Conservation (phyloP, 1,284 basidiomycete species). For the Sphaerobolus stellatus region DNA sequence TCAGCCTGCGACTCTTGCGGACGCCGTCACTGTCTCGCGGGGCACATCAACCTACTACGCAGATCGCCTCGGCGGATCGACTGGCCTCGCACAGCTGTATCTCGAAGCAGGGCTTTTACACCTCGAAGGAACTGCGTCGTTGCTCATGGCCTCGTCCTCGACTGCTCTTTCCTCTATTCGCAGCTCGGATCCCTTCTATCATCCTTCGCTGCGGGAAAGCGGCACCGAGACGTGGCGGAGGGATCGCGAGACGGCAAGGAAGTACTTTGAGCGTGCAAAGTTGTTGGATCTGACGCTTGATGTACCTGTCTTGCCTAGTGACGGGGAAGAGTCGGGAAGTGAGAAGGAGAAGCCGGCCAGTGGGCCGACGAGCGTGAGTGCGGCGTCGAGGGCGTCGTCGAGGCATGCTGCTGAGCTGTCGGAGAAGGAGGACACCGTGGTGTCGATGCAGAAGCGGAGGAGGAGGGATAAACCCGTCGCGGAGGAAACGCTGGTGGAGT, state of each 20-base stretch:
- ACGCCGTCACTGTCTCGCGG: slow-evolving; percentile 22
- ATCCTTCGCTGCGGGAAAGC: slow-evolving; percentile 34
- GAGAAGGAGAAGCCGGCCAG: slow-evolving; percentile 1
- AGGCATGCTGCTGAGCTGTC: neutral
- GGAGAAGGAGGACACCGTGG: slow-evolving; percentile 48
- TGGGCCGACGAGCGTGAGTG: slow-evolving; percentile 13
- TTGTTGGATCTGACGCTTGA: slow-evolving; percentile 59
- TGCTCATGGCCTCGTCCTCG: slow-evolving; percentile 59
- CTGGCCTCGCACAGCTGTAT: slow-evolving; percentile 68
- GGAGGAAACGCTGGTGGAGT: slow-evolving; percentile 14
- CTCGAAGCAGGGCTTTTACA: slow-evolving; percentile 72
- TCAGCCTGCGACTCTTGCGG: slow-evolving; percentile 24
- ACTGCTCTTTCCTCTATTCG: slow-evolving; percentile 73
- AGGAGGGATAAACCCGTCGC: slow-evolving; percentile 28
- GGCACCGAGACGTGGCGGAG: slow-evolving; percentile 66
- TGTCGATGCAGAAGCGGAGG: slow-evolving; percentile 44
- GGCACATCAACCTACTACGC: slow-evolving; percentile 61
- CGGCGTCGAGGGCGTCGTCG: slow-evolving; percentile 14
- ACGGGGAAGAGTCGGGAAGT: slow-evolving; percentile 36
- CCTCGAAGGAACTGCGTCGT: slow-evolving; percentile 69
- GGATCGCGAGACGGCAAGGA: slow-evolving; percentile 64
- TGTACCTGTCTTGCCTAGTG: slow-evolving; percentile 60
- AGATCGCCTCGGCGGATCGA: slow-evolving; percentile 59
- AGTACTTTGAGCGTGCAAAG: slow-evolving; percentile 68
- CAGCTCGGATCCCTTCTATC: slow-evolving; percentile 25